Conservation (phyloP, 352 stramenopile species). For the Phytophthora chlamydospora region DNA sequence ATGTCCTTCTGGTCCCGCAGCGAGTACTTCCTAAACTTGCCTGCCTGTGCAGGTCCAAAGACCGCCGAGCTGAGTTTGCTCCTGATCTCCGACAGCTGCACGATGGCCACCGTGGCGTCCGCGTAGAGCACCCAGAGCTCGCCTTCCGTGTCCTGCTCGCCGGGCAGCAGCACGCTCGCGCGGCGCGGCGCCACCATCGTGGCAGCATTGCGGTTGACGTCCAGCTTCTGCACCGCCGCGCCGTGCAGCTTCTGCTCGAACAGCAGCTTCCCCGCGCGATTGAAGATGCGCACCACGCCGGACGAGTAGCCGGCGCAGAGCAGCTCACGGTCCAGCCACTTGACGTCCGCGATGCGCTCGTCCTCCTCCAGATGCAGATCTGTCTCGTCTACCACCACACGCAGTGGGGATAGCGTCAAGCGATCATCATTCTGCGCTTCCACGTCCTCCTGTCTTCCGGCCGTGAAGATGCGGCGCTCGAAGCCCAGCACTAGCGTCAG, state of each 20-base stretch:
- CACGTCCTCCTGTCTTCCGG: slow-evolving; percentile 23
- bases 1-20: slow-evolving; percentile 77
- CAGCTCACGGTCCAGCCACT: slow-evolving; percentile 68
- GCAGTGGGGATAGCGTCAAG: slow-evolving; percentile 4
- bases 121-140: slow-evolving; percentile 84
- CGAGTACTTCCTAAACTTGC: slow-evolving; percentile 84
- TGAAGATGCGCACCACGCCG: slow-evolving; percentile 68
- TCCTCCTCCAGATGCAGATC: slow-evolving; percentile 46
- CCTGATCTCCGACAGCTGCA: slow-evolving; percentile 71
- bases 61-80: slow-evolving; percentile 55
- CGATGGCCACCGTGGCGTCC: slow-evolving; percentile 79
- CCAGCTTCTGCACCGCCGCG: slow-evolving; percentile 48
- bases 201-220: slow-evolving; percentile 50
- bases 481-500: slow-evolving; percentile 55
- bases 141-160: slow-evolving; percentile 37
- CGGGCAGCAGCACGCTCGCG: slow-evolving; percentile 32
- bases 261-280: slow-evolving; percentile 47
- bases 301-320: slow-evolving; percentile 64
- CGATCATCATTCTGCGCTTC: slow-evolving; percentile 14
- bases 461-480: slow-evolving; percentile 44
- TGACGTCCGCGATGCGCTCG: slow-evolving; percentile 63
- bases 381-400: slow-evolving; percentile 35
- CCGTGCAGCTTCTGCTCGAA: slow-evolving; percentile 75
- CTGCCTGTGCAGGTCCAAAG: slow-evolving; percentile 68
- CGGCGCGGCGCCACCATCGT: slow-evolving; percentile 38